Conservation (phyloP, 2,329 filamentous ascomycete genomes). For the Aspergillus bombycis region DNA sequence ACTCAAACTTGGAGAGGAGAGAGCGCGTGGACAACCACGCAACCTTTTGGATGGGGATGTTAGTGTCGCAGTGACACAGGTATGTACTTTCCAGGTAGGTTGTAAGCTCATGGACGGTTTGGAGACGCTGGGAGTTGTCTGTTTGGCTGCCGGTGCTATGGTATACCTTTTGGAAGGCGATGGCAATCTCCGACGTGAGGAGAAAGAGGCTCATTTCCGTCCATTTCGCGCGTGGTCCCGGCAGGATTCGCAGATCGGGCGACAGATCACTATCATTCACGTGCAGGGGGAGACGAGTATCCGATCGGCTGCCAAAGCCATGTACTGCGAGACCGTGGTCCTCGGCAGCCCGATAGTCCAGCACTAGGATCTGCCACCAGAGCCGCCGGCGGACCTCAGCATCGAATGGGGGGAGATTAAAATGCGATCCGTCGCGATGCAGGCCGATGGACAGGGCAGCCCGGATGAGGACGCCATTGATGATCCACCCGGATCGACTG, state of each 20-base stretch:
- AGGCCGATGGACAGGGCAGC: conserved; percentile 65
- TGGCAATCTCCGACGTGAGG: conserved; percentile 55
- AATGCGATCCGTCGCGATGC: conserved; percentile 62
- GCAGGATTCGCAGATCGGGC: conserved; percentile 54
- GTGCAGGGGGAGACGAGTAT: conserved; percentile 59
- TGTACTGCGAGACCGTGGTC: conserved; percentile 58
- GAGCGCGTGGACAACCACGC: conserved; percentile 28
- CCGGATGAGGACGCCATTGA: conserved; percentile 59
- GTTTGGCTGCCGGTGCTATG: conserved; percentile 35
- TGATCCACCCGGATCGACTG: conserved; percentile 42
- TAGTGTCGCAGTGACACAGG: conserved; percentile 55
- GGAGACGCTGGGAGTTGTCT: conserved; percentile 38
- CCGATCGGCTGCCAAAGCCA: conserved; percentile 52
- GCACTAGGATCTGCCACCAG: conserved; percentile 67
- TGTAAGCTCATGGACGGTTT: conserved; percentile 44
- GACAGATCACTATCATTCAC: conserved; percentile 58
- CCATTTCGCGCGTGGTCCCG: conserved; percentile 52
- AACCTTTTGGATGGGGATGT: conserved; percentile 47
- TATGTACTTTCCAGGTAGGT: conserved; percentile 42
- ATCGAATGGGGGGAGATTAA: conserved; percentile 54
- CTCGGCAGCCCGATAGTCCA: conserved; percentile 58
- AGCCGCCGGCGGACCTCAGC: conserved; percentile 67
- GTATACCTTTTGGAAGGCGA: conserved; percentile 52
- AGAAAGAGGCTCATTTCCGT: conserved; percentile 61
- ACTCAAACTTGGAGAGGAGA: conserved; percentile 40